These are phyloP conservation scores for Umbelopsis sp. DNA, from an alignment of 371 early-diverging fungal genomes.

Conservation along the genomic window DNA sequence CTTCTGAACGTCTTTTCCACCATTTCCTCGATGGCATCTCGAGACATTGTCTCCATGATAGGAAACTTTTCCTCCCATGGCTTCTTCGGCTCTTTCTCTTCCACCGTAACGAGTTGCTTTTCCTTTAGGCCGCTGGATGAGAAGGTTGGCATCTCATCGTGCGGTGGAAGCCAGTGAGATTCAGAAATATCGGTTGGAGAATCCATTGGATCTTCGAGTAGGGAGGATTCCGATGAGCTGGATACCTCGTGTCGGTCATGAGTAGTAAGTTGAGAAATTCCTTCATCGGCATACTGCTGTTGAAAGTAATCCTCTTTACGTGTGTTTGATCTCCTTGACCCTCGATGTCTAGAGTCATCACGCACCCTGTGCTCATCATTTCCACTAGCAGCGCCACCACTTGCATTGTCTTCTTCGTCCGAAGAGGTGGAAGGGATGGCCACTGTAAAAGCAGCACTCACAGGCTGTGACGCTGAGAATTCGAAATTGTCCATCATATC, in stretches of 20 bases:
- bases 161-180: conserved; percentile 28
- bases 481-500: conserved; percentile 91
- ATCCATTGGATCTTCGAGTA: conserved; percentile 23
- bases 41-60: conserved; percentile 89
- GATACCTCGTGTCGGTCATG: not conserved
- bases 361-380: not conserved
- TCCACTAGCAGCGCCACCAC: conserved; percentile 12
- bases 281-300: conserved; percentile 13
- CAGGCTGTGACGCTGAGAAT: conserved; percentile 89
- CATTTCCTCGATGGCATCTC: conserved; percentile 93
- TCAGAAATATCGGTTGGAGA: conserved; percentile 5
- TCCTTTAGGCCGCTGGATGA: not conserved
- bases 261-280: not conserved
- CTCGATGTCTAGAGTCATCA: not conserved
- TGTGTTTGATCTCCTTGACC: conserved; percentile 34
- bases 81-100: conserved; percentile 29
- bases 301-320: conserved; percentile 45
- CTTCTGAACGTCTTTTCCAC: conserved; percentile 83
- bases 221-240: not conserved
- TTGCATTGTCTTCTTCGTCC: conserved; percentile 19
- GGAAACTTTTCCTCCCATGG: conserved; percentile 72
- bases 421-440: conserved; percentile 64
- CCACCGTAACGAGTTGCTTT: not conserved
- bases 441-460: conserved; percentile 89
- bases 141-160: conserved; percentile 25